Percentiles rank a stretch among this genome's conserved stretches.
These are phyloP conservation scores for Corchorus capsularis DNA, from an alignment of 345 rosid genomes.

Conservation along the genomic window DNA sequence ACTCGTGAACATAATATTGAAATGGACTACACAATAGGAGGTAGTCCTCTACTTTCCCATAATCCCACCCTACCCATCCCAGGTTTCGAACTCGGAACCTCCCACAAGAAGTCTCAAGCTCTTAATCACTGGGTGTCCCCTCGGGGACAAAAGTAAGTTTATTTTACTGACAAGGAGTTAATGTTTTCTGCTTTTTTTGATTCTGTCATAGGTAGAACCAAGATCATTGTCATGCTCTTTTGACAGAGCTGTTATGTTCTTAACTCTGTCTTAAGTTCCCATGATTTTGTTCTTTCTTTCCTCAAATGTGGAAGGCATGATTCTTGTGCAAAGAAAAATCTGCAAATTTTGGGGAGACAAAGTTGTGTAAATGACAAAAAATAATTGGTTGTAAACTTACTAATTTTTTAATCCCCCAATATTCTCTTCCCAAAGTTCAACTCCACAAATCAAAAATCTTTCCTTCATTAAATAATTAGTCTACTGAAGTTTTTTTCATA, in stretches of 20 bases:
- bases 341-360: background rate
- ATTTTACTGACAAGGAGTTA: background rate
- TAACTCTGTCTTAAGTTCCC: no score
- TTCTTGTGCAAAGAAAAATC: background rate
- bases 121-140: no score
- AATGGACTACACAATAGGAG: no score
- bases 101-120: no score
- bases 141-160: no score
- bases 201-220: background rate
- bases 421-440: background rate
- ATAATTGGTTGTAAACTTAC: background rate
- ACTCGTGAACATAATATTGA: no score
- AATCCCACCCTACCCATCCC: no score
- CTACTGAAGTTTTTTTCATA: background rate
- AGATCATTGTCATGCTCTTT: background rate
- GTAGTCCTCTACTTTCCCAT: no score
- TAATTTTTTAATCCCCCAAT: background rate
- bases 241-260: background rate
- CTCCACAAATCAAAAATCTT: background rate
- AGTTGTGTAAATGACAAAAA: background rate
- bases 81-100: no score
- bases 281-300: background rate
- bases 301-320: conserved; percentile 2
- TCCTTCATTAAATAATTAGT: background rate
- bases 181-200: background rate